Percentiles rank a stretch among this genome's conserved stretches.
Evolutionary conservation across 2,329 filamentous ascomycete species (phyloP).

Genomic region (Xylariaceae sp.): DNA sequence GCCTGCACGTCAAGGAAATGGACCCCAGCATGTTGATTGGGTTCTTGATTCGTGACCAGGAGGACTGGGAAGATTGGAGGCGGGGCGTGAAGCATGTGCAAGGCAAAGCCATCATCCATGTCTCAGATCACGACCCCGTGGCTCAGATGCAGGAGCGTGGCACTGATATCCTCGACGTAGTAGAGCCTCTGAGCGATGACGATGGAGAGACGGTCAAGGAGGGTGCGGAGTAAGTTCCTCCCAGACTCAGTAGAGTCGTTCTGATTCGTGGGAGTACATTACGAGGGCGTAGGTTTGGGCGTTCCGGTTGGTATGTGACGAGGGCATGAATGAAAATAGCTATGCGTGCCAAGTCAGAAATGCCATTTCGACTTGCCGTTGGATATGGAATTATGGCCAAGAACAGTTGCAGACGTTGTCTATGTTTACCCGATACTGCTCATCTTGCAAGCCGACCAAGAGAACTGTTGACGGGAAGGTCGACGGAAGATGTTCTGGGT

Average conservation of each 20-base stretch:
- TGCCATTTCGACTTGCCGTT: slow-evolving; percentile 14
- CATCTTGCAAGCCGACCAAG: too few species aligned
- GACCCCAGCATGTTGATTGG: slow-evolving; percentile 97
- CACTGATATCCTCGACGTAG: slow-evolving; percentile 70
- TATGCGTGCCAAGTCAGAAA: neutral
- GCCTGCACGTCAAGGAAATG: slow-evolving; percentile 85
- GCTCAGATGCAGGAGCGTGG: slow-evolving; percentile 58
- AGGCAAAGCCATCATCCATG: slow-evolving; percentile 81
- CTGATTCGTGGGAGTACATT: neutral
- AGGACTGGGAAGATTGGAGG: slow-evolving; percentile 84
- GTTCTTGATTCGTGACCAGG: slow-evolving; percentile 77
- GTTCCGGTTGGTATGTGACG: slow-evolving; percentile 10
- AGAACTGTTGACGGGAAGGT: neutral
- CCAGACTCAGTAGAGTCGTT: too few species aligned
- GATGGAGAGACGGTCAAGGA: slow-evolving; percentile 25
- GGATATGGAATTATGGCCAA: slow-evolving; percentile 13
- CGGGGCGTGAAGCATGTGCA: slow-evolving; percentile 68
- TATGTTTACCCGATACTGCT: neutral
- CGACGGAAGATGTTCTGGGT: too few species aligned
- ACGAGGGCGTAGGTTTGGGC: slow-evolving; percentile 19
- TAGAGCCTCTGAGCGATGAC: slow-evolving; percentile 80
- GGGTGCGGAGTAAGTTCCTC: neutral
- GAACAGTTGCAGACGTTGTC: slow-evolving; percentile 1
- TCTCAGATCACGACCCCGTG: slow-evolving; percentile 67
- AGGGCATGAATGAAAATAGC: slow-evolving; percentile 16